Evolutionary conservation across 2,329 filamentous ascomycete genomes (phyloP), one percentile per base, ranked within the genome.

Genomic region (Hypoxylon sp.): DNA sequence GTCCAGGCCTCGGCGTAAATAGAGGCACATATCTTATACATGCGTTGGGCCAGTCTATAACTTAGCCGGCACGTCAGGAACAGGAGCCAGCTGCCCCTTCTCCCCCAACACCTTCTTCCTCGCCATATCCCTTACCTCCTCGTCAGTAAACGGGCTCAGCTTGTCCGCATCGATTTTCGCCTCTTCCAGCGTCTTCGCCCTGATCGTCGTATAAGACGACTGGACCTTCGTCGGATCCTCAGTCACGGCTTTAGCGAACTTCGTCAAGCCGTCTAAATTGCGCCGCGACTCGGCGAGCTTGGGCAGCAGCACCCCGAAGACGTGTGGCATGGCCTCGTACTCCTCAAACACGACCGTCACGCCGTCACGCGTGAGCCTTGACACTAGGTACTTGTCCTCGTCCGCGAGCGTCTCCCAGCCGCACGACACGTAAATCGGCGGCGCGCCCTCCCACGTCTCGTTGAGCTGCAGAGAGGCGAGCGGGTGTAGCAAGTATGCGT

Each of bases 301-400:
- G 1, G 83, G 79, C 61, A 93, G 79, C 1, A 92, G 70, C 69
- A 89, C 74, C 0, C 86, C 88, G 76, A 93, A 95, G 72, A 88
- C 89, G 79, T 95, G 92, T 60, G 93, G 92, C 92, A 95, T 95
- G 2, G 89, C 91, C 77, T 94, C 90, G 77, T 90, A 96, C 79
- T 93, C 88, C 77, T 92, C 88, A 74, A 90, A 91, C 2, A 88
- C 83, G 0, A 95, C 87, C 0, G 75, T 76, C 0, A 91, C 90
- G 4, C 87, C 89, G 50, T 91, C 87, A 6, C 74, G 70, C 14
- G 82, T 82, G 10, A 92, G 82, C 42, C 85, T 84, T 44, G 81
- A 79, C 0, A 90, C 91, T 1, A 93, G 76, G 58, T 88, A 88
- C 70, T 84, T 85, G 66, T 85, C 85, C 78, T 94, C 92, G 77